phyloP scores from a whole-genome alignment of 2,329 filamentous ascomycete species.

The Fusarium torulosum region DNA sequence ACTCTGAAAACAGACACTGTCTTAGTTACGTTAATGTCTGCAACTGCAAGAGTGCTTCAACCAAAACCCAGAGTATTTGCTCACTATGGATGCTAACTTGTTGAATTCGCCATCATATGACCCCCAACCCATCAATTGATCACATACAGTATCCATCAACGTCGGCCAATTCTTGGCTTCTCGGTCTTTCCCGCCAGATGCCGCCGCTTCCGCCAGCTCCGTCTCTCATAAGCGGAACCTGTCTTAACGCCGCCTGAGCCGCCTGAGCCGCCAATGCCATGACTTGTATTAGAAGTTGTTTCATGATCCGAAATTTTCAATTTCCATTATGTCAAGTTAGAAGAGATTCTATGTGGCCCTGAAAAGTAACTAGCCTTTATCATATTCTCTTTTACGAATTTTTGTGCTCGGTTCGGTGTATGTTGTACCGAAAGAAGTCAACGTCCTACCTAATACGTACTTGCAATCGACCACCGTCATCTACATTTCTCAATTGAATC shows the following conservation, averaged over 20 bases:
- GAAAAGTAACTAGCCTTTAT: no score
- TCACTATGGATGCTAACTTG: background rate
- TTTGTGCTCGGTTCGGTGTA: background rate
- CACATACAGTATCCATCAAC: constrained; percentile 13
- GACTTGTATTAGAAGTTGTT: background rate
- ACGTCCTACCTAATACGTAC: background rate
- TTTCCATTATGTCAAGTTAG: no score
- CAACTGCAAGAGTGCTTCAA: background rate
- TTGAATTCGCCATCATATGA: constrained; percentile 7
- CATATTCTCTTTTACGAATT: background rate
- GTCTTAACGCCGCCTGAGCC: constrained; percentile 12
- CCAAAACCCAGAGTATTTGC: no score
- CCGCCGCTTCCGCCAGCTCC: constrained; percentile 30
- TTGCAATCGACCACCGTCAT: background rate
- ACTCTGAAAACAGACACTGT: constrained; percentile 9
- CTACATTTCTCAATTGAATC: background rate
- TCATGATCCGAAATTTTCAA: constrained; percentile 2
- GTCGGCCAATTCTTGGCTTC: background rate
- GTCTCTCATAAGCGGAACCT: constrained; percentile 13
- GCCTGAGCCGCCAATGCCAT: constrained; percentile 14
- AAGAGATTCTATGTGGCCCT: no score
- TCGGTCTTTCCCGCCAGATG: constrained; percentile 18
- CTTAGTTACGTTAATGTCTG: background rate
- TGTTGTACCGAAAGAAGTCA: background rate
- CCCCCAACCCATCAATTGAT: constrained; percentile 19